phyloP scores from a whole-genome alignment of 139 green algal genomes.

The Chlorella sorokiniana region DNA sequence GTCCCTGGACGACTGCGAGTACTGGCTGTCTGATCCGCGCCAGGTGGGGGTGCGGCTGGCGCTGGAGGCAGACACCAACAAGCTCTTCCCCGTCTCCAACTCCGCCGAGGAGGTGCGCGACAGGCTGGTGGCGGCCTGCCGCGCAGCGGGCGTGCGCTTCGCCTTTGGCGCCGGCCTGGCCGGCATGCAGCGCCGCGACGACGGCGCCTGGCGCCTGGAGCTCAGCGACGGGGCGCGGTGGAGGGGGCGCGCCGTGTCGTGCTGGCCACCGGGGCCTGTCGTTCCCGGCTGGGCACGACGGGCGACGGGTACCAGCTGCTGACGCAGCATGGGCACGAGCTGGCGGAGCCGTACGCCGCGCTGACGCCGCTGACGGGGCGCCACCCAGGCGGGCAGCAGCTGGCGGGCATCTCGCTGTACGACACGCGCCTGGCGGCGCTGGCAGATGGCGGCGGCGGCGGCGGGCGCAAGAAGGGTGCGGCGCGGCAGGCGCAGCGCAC shows the following conservation, averaged over 20 bases:
- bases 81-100: constrained; percentile 86
- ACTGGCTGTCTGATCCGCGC: constrained; percentile 66
- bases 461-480: constrained; percentile 47
- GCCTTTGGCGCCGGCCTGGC: constrained; percentile 56
- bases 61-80: constrained; percentile 73
- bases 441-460: neutral
- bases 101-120: constrained; percentile 74
- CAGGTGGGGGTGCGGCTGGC: constrained; percentile 71
- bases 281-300: constrained; percentile 89
- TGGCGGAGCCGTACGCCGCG: constrained; percentile 76
- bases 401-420: constrained; percentile 70
- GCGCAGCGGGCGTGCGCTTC: constrained; percentile 43
- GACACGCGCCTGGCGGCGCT: constrained; percentile 31
- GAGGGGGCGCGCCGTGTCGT: constrained; percentile 47
- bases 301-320: constrained; percentile 71
- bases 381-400: constrained; percentile 67
- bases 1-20: constrained; percentile 67
- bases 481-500: constrained; percentile 53
- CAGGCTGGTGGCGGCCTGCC: constrained; percentile 70
- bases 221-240: constrained; percentile 20
- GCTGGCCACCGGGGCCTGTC: constrained; percentile 79
- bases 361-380: constrained; percentile 82
- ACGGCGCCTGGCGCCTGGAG: constrained; percentile 11
- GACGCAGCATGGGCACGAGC: constrained; percentile 60
- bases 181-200: constrained; percentile 22